Percentiles rank a stretch among this genome's conserved stretches.
Evolutionary conservation across 2,329 filamentous ascomycete genomes (phyloP).

Genomic region (Akanthomyces uredinophilus): DNA sequence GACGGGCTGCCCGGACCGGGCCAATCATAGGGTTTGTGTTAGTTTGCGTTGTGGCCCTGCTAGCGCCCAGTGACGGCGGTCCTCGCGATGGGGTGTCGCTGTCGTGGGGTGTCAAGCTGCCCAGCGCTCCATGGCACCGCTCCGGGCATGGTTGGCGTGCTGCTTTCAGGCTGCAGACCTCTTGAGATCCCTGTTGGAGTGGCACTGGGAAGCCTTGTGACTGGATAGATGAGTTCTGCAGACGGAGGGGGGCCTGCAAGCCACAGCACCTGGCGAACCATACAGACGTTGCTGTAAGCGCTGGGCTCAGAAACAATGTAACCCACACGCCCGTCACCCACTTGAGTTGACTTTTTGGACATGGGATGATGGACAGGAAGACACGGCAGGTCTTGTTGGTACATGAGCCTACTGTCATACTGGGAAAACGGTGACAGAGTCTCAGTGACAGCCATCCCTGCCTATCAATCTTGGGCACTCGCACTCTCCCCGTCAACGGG

Average conservation of each 20-base stretch:
- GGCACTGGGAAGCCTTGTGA: background rate
- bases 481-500: background rate
- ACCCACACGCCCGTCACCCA: background rate
- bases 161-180: too few species aligned
- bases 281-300: conserved; percentile 7
- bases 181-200: background rate
- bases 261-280: conserved; percentile 1
- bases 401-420: too few species aligned
- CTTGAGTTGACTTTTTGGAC: too few species aligned
- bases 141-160: too few species aligned
- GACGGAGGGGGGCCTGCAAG: background rate
- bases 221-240: background rate
- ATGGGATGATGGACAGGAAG: too few species aligned
- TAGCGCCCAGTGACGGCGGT: background rate
- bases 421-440: too few species aligned
- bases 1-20: background rate
- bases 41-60: background rate
- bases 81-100: too few species aligned
- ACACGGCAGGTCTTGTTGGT: too few species aligned
- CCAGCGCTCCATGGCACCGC: too few species aligned
- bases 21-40: background rate
- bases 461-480: too few species aligned
- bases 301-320: background rate
- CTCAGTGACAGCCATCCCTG: too few species aligned
- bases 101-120: too few species aligned